Percentiles rank a stretch among this genome's conserved stretches.
phyloP scores from a whole-genome alignment of 352 stramenopile species.

The Pythium periplocum region DNA sequence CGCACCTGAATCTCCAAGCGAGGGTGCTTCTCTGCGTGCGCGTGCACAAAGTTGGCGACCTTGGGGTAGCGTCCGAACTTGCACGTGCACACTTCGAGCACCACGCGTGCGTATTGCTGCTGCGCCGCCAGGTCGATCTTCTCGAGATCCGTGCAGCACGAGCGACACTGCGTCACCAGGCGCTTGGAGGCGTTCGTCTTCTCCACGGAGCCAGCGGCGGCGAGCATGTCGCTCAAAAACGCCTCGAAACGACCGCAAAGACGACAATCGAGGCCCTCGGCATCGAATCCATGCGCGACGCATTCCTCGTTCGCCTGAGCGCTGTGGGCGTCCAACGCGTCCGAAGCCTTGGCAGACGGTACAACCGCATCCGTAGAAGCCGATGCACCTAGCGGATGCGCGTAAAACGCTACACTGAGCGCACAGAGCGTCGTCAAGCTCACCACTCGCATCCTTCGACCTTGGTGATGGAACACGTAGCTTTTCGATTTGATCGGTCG shows the following conservation, averaged over 20 bases:
- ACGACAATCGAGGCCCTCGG: conserved; percentile 49
- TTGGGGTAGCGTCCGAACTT: conserved; percentile 61
- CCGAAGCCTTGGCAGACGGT: too few relatives aligned
- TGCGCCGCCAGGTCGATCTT: conserved; percentile 25
- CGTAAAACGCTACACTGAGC: conserved; percentile 2
- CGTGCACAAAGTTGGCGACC: conserved; percentile 60
- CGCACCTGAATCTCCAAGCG: conserved; percentile 39
- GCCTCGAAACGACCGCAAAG: conserved; percentile 43
- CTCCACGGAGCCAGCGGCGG: conserved; percentile 7
- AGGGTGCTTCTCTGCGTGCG: conserved; percentile 34
- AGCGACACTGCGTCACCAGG: conserved; percentile 23
- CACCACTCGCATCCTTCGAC: conserved; percentile 6
- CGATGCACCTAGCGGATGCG: too few relatives aligned
- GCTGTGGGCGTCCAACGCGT: too few relatives aligned
- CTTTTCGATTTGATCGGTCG: too few relatives aligned
- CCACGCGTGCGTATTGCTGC: conserved; percentile 34
- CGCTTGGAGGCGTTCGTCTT: conserved; percentile 12
- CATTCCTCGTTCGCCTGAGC: conserved; percentile 16
- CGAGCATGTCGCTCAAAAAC: conserved; percentile 20
- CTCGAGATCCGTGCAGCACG: conserved; percentile 47
- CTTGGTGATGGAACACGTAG: conserved; percentile 10
- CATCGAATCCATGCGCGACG: conserved; percentile 43
- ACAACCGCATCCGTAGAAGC: too few relatives aligned
- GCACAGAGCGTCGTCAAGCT: conserved; percentile 7
- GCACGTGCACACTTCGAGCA: conserved; percentile 45